These are phyloP conservation scores for Neurospora sp. DNA, from an alignment of 495 filamentous ascomycete species.

Conservation along the genomic window DNA sequence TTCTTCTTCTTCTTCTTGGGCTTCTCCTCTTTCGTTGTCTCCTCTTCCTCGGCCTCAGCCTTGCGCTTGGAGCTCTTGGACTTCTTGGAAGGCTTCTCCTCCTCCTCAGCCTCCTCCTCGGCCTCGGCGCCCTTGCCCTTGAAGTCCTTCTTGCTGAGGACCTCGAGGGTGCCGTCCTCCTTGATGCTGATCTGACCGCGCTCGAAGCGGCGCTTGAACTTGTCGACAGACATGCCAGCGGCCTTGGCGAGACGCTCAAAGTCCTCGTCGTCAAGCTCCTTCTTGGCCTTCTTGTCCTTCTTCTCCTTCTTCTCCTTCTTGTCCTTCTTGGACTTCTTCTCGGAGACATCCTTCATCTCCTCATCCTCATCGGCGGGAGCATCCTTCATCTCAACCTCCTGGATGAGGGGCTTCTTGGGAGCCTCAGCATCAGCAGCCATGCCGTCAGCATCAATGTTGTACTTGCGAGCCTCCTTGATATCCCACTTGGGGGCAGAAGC, in stretches of 20 bases:
- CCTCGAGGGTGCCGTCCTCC: slow-evolving; percentile 44
- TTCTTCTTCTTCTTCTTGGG: slow-evolving; percentile 40
- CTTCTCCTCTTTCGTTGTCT: slow-evolving; percentile 27
- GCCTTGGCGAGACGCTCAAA: slow-evolving; percentile 45
- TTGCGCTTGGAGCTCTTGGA: slow-evolving; percentile 36
- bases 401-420: slow-evolving; percentile 45
- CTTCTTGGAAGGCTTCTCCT: slow-evolving; percentile 22
- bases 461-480: slow-evolving; percentile 87
- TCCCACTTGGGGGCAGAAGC: slow-evolving; percentile 67
- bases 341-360: slow-evolving; percentile 19
- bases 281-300: slow-evolving; percentile 20
- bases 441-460: slow-evolving; percentile 91
- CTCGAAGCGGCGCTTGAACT: slow-evolving; percentile 55
- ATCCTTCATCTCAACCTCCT: slow-evolving; percentile 47
- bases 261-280: slow-evolving; percentile 39
- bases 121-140: slow-evolving; percentile 45
- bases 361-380: slow-evolving; percentile 24
- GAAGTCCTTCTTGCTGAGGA: slow-evolving; percentile 55
- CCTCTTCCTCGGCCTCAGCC: slow-evolving; percentile 20
- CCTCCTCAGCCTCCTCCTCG: slow-evolving; percentile 44
- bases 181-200: slow-evolving; percentile 53
- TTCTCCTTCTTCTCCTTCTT: slow-evolving; percentile 27
- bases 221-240: slow-evolving; percentile 52
- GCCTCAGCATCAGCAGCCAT: slow-evolving; percentile 59
- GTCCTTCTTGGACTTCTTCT: slow-evolving; percentile 30